These are phyloP conservation scores for Penicillium parvum DNA, from an alignment of 495 filamentous ascomycete species.

Conservation along the genomic window DNA sequence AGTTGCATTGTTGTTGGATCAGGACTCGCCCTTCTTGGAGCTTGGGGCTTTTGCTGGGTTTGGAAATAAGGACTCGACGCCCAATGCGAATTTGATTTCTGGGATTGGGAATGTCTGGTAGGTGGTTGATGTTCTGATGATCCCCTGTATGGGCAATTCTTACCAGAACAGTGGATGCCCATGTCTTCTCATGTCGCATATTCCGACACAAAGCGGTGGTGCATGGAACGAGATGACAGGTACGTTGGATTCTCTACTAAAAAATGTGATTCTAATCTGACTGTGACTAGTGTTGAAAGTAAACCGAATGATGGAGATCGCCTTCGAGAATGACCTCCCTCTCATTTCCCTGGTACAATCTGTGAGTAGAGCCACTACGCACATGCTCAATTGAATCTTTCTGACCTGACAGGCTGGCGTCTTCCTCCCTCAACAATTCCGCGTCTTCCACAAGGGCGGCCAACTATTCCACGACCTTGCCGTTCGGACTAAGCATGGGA, in stretches of 20 bases:
- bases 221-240: constrained; percentile 30
- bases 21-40: constrained; percentile 23
- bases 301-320: constrained; percentile 29
- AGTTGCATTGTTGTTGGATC: constrained; percentile 20
- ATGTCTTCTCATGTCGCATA: constrained; percentile 27
- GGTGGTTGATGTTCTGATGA: not conserved
- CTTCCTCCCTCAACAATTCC: constrained; percentile 31
- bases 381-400: not conserved
- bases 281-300: constrained; percentile 22
- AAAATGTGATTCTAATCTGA: not conserved
- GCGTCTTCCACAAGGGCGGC: constrained; percentile 33
- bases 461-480: constrained; percentile 33
- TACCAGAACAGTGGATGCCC: constrained; percentile 8
- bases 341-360: constrained; percentile 32
- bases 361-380: constrained; percentile 9
- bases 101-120: constrained; percentile 25
- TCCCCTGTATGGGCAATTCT: not conserved
- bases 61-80: constrained; percentile 18
- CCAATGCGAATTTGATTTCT: constrained; percentile 22
- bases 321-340: constrained; percentile 28
- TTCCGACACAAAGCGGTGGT: constrained; percentile 24
- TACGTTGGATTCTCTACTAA: not conserved
- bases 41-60: constrained; percentile 22
- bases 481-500: constrained; percentile 21
- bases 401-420: constrained; percentile 23